These are phyloP conservation scores for Agrocybe praecox DNA, from an alignment of 768 basidiomycete genomes.

Conservation along the genomic window DNA sequence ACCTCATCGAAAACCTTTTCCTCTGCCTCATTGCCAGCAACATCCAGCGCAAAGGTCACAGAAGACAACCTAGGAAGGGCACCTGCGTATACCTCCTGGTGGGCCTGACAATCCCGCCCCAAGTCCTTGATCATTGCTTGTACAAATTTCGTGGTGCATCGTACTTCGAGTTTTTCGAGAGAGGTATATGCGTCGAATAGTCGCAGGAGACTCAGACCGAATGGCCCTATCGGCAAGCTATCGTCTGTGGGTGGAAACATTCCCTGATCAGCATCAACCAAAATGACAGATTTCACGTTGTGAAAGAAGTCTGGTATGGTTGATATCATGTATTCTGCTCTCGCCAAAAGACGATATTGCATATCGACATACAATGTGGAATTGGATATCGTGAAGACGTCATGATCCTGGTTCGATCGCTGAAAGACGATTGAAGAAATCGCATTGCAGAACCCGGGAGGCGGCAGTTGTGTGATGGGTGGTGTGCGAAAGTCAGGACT, in stretches of 20 bases:
- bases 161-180: background rate
- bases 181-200: background rate
- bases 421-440: background rate
- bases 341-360: background rate
- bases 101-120: background rate
- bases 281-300: background rate
- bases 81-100: background rate
- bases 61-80: background rate
- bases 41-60: background rate
- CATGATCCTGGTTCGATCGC: background rate
- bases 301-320: background rate
- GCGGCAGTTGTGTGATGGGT: background rate
- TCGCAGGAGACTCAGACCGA: background rate
- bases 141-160: background rate
- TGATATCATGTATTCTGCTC: background rate
- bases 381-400: background rate
- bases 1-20: background rate
- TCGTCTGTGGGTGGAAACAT: background rate
- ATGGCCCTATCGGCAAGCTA: background rate
- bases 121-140: background rate
- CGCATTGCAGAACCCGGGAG: background rate
- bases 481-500: background rate
- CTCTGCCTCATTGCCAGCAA: background rate
- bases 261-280: background rate
- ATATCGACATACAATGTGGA: background rate